Percentiles rank a stretch among this genome's conserved stretches.
These are phyloP conservation scores for Amanita subjunquillea DNA, from an alignment of 768 basidiomycete species.

Conservation along the genomic window DNA sequence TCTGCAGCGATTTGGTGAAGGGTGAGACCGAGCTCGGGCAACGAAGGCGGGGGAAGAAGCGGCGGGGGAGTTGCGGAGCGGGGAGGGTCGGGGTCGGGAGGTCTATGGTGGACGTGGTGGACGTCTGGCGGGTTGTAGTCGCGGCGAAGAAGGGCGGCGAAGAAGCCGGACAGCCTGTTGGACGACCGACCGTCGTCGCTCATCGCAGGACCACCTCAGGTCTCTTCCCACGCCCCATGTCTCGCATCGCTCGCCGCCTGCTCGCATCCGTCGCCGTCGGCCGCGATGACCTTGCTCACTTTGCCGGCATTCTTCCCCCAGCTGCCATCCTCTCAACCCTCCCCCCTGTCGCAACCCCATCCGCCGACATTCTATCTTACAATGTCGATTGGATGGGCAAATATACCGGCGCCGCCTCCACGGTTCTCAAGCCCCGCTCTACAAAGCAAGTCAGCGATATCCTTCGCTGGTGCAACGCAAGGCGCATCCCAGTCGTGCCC, in stretches of 20 bases:
- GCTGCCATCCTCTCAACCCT: slow-evolving; percentile 63
- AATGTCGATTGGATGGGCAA: slow-evolving; percentile 97
- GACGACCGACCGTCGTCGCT: slow-evolving; percentile 40
- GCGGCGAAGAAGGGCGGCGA: slow-evolving; percentile 68
- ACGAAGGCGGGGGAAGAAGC: slow-evolving; percentile 54
- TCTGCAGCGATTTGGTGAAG: slow-evolving; percentile 57
- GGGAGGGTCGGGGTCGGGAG: slow-evolving; percentile 35
- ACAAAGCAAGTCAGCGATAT: slow-evolving; percentile 84
- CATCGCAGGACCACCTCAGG: neutral
- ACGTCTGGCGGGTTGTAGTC: slow-evolving; percentile 34
- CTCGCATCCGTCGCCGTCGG: slow-evolving; percentile 15
- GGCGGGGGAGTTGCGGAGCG: slow-evolving; percentile 67
- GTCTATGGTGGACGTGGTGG: slow-evolving; percentile 4
- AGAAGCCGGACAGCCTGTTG: slow-evolving; percentile 79
- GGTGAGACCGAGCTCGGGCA: slow-evolving; percentile 67
- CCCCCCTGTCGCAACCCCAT: slow-evolving; percentile 31
- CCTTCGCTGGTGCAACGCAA: slow-evolving; percentile 76
- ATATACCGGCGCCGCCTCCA: slow-evolving; percentile 74
- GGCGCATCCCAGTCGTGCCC: slow-evolving; percentile 83
- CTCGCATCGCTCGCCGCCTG: slow-evolving; percentile 11
- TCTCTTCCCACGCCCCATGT: neutral
- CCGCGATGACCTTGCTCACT: slow-evolving; percentile 52
- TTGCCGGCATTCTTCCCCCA: slow-evolving; percentile 52
- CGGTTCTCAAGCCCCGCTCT: slow-evolving; percentile 83
- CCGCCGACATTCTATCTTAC: slow-evolving; percentile 63